Conservation (phyloP, 192 early-diverging fungal genomes). For the Pilaira anomala region DNA sequence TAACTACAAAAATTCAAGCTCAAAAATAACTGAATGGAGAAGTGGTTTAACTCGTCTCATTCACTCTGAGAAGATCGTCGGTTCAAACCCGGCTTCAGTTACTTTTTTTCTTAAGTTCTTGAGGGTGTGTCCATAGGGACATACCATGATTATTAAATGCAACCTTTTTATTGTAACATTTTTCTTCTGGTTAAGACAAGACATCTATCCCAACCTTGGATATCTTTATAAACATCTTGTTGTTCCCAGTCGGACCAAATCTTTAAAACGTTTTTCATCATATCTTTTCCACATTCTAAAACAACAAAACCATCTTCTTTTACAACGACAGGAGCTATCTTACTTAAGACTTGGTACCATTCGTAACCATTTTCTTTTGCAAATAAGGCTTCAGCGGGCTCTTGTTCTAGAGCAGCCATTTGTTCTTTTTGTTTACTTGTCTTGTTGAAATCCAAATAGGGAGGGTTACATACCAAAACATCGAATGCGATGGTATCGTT, state of each 20-base stretch:
- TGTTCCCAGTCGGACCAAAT: slow-evolving; percentile 46
- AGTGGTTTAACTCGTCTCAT: no score
- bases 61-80: no score
- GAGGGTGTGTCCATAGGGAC: no score
- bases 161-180: background rate
- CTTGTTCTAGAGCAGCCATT: slow-evolving; percentile 41
- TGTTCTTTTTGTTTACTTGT: slow-evolving; percentile 35
- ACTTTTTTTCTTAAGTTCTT: no score
- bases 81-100: no score
- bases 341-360: slow-evolving; percentile 50
- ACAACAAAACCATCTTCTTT: slow-evolving; percentile 35
- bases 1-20: no score
- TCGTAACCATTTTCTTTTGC: slow-evolving; percentile 62
- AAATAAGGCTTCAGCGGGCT: slow-evolving; percentile 65
- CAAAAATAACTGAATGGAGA: no score
- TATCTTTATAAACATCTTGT: slow-evolving; percentile 40
- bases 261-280: slow-evolving; percentile 47
- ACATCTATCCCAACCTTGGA: slow-evolving; percentile 55
- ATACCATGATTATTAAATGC: no score
- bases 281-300: slow-evolving; percentile 61
- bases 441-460: slow-evolving; percentile 53
- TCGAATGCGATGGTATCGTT: slow-evolving; percentile 45
- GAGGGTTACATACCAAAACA: slow-evolving; percentile 71
- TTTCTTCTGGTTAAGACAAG: slow-evolving; percentile 42
- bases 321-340: slow-evolving; percentile 30